Percentiles rank a stretch among this genome's conserved stretches.
Evolutionary conservation across 331 rosid species (phyloP).

Genomic region (Ulmus americana): DNA sequence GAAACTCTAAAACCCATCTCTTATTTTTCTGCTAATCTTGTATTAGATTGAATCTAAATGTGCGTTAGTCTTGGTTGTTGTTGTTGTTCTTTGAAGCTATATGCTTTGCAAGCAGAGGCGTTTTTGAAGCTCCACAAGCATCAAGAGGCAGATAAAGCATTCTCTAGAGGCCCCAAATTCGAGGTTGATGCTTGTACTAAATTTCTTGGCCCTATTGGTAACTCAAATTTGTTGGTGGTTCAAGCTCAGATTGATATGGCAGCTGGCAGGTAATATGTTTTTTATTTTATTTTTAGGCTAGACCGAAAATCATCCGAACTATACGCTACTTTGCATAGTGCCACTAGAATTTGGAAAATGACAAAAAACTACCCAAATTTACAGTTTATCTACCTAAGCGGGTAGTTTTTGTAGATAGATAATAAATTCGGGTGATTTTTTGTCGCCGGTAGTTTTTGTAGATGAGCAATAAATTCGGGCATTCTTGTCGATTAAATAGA

Average conservation of each 20-base stretch:
- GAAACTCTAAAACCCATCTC: background rate
- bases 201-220: constrained; percentile 59
- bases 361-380: too few species aligned
- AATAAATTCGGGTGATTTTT: too few species aligned
- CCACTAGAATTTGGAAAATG: too few species aligned
- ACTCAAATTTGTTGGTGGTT: constrained; percentile 45
- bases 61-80: background rate
- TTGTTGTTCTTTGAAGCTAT: constrained; percentile 38
- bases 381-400: too few species aligned
- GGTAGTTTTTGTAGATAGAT: too few species aligned
- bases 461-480: too few species aligned
- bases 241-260: constrained; percentile 54
- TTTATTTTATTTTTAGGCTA: too few species aligned
- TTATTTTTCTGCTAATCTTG: background rate
- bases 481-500: too few species aligned
- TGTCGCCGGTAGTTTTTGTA: too few species aligned
- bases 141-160: constrained; percentile 58
- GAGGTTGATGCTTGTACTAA: constrained; percentile 47
- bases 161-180: constrained; percentile 52
- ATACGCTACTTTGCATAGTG: too few species aligned
- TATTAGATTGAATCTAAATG: background rate
- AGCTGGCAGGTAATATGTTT: constrained; percentile 45
- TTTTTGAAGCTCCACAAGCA: constrained; percentile 59
- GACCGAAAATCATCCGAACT: too few species aligned
- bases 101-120: constrained; percentile 74